Conservation (phyloP, 495 filamentous ascomycete species). For the Saxophila tyrrhenica region DNA sequence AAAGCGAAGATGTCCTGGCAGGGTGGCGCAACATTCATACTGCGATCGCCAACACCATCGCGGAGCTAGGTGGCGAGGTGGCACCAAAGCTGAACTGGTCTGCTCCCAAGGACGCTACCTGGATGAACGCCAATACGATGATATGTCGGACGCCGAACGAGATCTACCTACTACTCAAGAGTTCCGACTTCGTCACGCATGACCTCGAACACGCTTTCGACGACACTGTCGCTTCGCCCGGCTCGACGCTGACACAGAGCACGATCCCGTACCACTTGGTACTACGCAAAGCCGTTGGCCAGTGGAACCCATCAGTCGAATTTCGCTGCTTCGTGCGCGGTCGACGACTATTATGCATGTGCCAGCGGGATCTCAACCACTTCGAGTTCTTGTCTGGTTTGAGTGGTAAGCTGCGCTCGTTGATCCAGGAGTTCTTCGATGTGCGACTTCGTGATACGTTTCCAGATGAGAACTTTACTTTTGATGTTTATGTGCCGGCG, state of each 20-base stretch:
- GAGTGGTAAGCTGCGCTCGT: constrained; percentile 45
- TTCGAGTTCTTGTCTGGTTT: constrained; percentile 69
- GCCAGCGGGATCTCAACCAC: constrained; percentile 81
- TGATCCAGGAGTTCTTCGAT: constrained; percentile 64
- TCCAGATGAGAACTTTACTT: constrained; percentile 70
- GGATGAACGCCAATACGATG: constrained; percentile 82
- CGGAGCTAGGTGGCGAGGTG: constrained; percentile 67
- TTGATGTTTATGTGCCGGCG: constrained; percentile 83
- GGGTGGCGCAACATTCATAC: constrained; percentile 63
- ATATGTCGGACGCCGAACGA: constrained; percentile 82
- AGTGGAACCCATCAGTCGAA: constrained; percentile 79
- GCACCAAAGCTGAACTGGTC: constrained; percentile 97
- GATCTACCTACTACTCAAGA: constrained; percentile 86
- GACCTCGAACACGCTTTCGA: constrained; percentile 90
- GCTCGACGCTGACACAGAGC: constrained; percentile 12
- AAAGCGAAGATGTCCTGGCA: constrained; percentile 44
- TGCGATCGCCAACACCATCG: constrained; percentile 61
- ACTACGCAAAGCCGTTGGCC: constrained; percentile 66
- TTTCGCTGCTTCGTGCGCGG: constrained; percentile 89
- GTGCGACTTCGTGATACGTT: constrained; percentile 60
- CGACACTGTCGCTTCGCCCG: constrained; percentile 44
- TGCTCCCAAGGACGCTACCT: constrained; percentile 90
- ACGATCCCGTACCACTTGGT: constrained; percentile 56
- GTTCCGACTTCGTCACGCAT: constrained; percentile 84
- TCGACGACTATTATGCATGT: constrained; percentile 65